A percentile compares a stretch with the other conserved stretches of the same genome.
Conservation (phyloP, 768 basidiomycete species). For the Leccinum imitatum region DNA sequence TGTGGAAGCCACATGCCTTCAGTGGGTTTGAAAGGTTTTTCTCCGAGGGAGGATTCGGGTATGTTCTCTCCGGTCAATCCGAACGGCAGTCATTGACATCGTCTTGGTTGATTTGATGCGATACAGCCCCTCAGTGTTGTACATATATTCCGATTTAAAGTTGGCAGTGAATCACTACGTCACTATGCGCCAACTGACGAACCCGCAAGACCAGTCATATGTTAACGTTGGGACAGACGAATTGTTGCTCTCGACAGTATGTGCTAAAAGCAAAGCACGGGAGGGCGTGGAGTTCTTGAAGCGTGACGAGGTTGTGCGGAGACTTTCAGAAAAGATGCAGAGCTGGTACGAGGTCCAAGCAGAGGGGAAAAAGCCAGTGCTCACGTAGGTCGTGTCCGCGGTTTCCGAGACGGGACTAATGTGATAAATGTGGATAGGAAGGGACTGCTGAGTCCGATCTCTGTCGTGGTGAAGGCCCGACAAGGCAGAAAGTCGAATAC, state of each 20-base stretch:
- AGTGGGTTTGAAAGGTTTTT: slow-evolving; percentile 55
- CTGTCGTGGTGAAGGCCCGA: slow-evolving; percentile 67
- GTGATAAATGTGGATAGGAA: slow-evolving; percentile 49
- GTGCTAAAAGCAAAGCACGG: slow-evolving; percentile 33
- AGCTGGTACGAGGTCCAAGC: slow-evolving; percentile 64
- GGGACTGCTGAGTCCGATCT: slow-evolving; percentile 69
- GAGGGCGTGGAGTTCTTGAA: slow-evolving; percentile 54
- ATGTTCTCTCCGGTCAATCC: slow-evolving; percentile 24
- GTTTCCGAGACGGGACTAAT: neutral
- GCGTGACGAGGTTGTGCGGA: slow-evolving; percentile 59
- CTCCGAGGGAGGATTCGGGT: slow-evolving; percentile 63
- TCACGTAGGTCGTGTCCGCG: slow-evolving; percentile 48
- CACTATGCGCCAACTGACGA: slow-evolving; percentile 56
- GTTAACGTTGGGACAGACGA: slow-evolving; percentile 58
- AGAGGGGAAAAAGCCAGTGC: slow-evolving; percentile 53
- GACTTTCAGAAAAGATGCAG: slow-evolving; percentile 68
- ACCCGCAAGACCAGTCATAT: slow-evolving; percentile 63
- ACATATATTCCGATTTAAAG: slow-evolving; percentile 53
- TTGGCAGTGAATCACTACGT: slow-evolving; percentile 64
- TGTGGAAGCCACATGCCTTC: slow-evolving; percentile 72
- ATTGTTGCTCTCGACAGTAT: slow-evolving; percentile 38
- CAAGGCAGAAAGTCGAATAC: slow-evolving; percentile 79
- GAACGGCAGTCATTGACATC: neutral
- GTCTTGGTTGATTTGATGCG: neutral
- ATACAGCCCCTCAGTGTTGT: slow-evolving; percentile 51